Conservation (phyloP, 2,329 filamentous ascomycete genomes). For the Thelonectria blattea region DNA sequence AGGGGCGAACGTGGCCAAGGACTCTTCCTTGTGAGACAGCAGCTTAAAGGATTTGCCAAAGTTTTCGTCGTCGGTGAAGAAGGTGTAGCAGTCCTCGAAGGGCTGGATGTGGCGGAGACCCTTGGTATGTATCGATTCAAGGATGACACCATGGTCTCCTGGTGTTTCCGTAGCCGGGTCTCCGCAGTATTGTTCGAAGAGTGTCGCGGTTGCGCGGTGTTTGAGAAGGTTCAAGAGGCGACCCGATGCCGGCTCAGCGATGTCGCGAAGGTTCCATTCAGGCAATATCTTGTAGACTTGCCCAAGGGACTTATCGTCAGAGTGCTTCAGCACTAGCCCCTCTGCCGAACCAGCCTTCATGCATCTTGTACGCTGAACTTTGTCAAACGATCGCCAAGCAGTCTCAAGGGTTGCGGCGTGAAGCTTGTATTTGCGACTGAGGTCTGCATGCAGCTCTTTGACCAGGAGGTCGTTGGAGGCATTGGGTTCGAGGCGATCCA, state of each 20-base stretch:
- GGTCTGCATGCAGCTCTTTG: slow-evolving; percentile 45
- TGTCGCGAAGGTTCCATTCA: slow-evolving; percentile 52
- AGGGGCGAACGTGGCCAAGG: slow-evolving; percentile 21
- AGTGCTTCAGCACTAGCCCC: slow-evolving; percentile 44
- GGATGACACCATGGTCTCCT: slow-evolving; percentile 47
- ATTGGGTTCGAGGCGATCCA: no score
- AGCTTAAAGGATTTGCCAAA: slow-evolving; percentile 47
- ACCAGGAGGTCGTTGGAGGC: no score
- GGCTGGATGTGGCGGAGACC: slow-evolving; percentile 40
- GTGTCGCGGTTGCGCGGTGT: slow-evolving; percentile 43
- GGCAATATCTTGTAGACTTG: slow-evolving; percentile 48
- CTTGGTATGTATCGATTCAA: slow-evolving; percentile 41
- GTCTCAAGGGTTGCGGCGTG: slow-evolving; percentile 45
- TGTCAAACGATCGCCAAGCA: slow-evolving; percentile 49
- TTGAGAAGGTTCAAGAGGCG: slow-evolving; percentile 47
- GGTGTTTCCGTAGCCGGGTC: slow-evolving; percentile 35
- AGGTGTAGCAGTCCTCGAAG: slow-evolving; percentile 43
- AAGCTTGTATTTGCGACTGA: slow-evolving; percentile 46
- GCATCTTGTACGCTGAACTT: slow-evolving; percentile 42
- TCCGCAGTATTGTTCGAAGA: slow-evolving; percentile 43
- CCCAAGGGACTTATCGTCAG: slow-evolving; percentile 44
- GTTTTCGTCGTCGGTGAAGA: slow-evolving; percentile 40
- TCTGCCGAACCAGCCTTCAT: slow-evolving; percentile 44
- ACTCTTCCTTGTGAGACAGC: neutral
- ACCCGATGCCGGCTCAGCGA: slow-evolving; percentile 45